Base-by-base conservation (phyloP, 2,329 filamentous ascomycete species). In the Pyricularia sp. region DNA sequence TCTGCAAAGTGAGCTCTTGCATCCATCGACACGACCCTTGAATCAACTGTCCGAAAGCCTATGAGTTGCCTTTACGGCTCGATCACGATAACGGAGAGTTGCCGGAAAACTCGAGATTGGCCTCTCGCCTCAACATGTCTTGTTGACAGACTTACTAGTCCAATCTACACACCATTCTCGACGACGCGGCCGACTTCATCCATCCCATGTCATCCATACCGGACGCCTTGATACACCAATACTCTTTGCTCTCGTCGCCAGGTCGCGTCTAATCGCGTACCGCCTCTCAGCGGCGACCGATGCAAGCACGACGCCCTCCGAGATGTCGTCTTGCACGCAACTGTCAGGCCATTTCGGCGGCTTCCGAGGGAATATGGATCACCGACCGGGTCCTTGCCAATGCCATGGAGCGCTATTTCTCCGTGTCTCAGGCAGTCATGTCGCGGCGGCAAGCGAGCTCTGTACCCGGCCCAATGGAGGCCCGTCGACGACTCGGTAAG, bases 381-480 rank as follows among this genome's bases (percentile, higher is more conserved):
- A 80, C 81, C 33, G 86, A 89, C 69, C 77, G 82, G 60, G 69
- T 82, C 28, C 78, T 88, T 16, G 73, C 75, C 28, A 73, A 75
- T 64, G 79, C 81, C 2, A 83, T 85, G 68, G 77, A 79, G 61
- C 75, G 78, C 22, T 81, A 78, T 70, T 77, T 77, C 62, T 69
- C 66, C 33, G 67, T 78, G 13, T 77, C 75, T 8, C 66, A 66
- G 49, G 60, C 66, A 16, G 60, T 40, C 26, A 35, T 24, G 35
- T 60, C 65, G 31, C 70, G 70, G 22, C 73, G 76, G 44, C 69
- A 70, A 19, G 71, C 70, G 61, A 74, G 75, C 69, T 81, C 78
- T 30, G 75, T 79, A 7, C 79, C 81, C 0, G 83, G 83, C 0
- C 82, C 83, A 0, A 75, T 86, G 67, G 84, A 86, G 72, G 79